Conservation (phyloP, 805 yeast species). For the Candida chauliodis region DNA sequence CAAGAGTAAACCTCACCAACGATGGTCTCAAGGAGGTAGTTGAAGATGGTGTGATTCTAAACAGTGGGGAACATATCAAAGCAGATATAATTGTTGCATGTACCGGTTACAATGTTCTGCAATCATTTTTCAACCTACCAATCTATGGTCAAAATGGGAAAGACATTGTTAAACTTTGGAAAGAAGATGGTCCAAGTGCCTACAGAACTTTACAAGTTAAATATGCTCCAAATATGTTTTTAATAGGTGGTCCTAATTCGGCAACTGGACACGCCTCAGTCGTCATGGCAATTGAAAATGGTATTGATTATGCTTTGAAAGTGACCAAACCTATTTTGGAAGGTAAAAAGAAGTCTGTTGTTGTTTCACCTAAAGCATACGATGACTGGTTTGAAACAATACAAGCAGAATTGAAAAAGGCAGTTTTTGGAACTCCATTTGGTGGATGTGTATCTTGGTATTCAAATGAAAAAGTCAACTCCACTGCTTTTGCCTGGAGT, state of each 20-base stretch:
- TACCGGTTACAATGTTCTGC: slow-evolving; percentile 33
- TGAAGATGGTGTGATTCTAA: slow-evolving; percentile 26
- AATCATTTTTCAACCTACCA: slow-evolving; percentile 15
- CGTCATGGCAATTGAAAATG: slow-evolving; percentile 36
- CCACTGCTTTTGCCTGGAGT: slow-evolving; percentile 35
- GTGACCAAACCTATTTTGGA: slow-evolving; percentile 24
- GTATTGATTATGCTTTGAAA: slow-evolving; percentile 19
- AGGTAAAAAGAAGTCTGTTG: slow-evolving; percentile 25
- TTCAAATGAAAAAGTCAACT: slow-evolving; percentile 23
- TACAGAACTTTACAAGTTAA: slow-evolving; percentile 31
- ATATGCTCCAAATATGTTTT: slow-evolving; percentile 32
- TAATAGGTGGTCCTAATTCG: slow-evolving; percentile 39
- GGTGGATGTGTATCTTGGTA: slow-evolving; percentile 46
- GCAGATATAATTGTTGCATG: slow-evolving; percentile 42
- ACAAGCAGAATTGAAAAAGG: slow-evolving; percentile 22
- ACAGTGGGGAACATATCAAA: slow-evolving; percentile 22
- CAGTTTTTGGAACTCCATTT: slow-evolving; percentile 35
- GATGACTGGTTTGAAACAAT: slow-evolving; percentile 29
- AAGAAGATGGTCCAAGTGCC: slow-evolving; percentile 25
- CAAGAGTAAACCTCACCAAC: slow-evolving; percentile 21
- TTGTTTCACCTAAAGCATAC: slow-evolving; percentile 28
- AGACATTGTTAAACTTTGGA: slow-evolving; percentile 24
- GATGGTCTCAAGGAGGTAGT: slow-evolving; percentile 23
- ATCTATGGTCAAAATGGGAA: slow-evolving; percentile 26
- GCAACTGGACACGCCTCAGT: slow-evolving; percentile 43